Evolutionary conservation across 805 yeast genomes (phyloP), one percentile per base, ranked within the genome.

Genomic region (Metschnikowia colocasiae): DNA sequence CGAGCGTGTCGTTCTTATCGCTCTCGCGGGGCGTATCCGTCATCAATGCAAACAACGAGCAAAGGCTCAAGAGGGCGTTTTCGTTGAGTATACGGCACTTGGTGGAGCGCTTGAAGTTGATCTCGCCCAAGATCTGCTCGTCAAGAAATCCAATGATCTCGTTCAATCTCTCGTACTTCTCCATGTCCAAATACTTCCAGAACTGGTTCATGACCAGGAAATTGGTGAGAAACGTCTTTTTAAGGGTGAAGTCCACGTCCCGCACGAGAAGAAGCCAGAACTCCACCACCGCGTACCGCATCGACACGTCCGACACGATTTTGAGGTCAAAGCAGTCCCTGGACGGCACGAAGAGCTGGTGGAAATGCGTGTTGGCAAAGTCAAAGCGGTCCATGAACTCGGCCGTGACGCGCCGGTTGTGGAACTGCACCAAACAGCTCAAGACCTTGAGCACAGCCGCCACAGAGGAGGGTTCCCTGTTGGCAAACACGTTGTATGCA

Each of bases 41-140:
- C 19, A 51, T 37, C 15, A 45, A 43, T 2, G 46, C 23, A 25
- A 62, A 81, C 3, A 88, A 61, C 3, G 77, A 71, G 29, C 80
- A 77, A 26, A 88, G 54, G 45, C 81, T 81, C 23, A 75, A 73
- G 48, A 89, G 59, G 19, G 83, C 79, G 73, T 85, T 79, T 59
- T 91, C 97, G 56, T 87, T 88, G 58, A 92, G 76, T 13, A 90
- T 76, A 50, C 81, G 80, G 50, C 88, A 78, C 61, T 90, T 91
- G 0, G 89, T 78, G 50, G 83, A 70, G 57, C 82, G 83, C 54
- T 80, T 80, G 60, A 82, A 85, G 10, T 76, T 65, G 2, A 69
- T 58, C 54, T 91, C 97, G 23, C 67, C 61, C 30, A 88, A 58
- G 2, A 91, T 75, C 19, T 69, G 67, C 1, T 65, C 59, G 15